Conservation (phyloP, 257 asterid species). For the Lycium barbarum region DNA sequence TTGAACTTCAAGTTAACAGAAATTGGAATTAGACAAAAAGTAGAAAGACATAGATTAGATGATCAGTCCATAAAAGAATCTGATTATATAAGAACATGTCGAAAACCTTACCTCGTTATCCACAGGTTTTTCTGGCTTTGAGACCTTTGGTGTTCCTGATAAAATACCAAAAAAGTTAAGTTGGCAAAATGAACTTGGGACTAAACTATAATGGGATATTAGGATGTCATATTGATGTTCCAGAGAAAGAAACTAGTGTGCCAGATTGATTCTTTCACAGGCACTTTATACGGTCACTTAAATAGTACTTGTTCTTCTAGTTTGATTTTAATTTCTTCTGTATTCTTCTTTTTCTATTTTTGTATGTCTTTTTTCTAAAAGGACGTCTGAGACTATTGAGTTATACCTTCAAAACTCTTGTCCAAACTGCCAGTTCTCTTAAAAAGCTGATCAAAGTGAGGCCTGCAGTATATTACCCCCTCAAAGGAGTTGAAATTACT, state of each 20-base stretch:
- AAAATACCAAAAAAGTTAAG: background rate
- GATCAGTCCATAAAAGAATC: no score
- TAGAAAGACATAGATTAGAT: background rate
- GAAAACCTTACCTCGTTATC: slow-evolving; percentile 59
- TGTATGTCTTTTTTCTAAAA: background rate
- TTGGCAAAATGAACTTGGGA: background rate
- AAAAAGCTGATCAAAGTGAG: slow-evolving; percentile 75
- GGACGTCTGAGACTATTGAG: background rate
- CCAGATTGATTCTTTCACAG: background rate
- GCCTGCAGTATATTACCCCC: slow-evolving; percentile 77
- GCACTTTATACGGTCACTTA: background rate
- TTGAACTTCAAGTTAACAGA: slow-evolving; percentile 6
- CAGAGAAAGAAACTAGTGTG: background rate
- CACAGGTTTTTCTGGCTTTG: slow-evolving; percentile 57
- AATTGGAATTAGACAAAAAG: background rate
- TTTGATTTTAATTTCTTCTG: no score
- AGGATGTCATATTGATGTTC: background rate
- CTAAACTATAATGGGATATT: background rate
- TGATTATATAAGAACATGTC: background rate
- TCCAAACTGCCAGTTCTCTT: slow-evolving; percentile 87
- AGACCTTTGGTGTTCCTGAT: slow-evolving; percentile 63
- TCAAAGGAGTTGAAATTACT: slow-evolving; percentile 81
- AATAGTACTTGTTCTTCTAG: background rate
- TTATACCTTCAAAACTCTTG: slow-evolving; percentile 71
- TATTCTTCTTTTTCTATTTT: background rate